These are phyloP conservation scores for Acanthamoeba divionensis DNA, from an alignment of 208 protist genomes.

Conservation along the genomic window DNA sequence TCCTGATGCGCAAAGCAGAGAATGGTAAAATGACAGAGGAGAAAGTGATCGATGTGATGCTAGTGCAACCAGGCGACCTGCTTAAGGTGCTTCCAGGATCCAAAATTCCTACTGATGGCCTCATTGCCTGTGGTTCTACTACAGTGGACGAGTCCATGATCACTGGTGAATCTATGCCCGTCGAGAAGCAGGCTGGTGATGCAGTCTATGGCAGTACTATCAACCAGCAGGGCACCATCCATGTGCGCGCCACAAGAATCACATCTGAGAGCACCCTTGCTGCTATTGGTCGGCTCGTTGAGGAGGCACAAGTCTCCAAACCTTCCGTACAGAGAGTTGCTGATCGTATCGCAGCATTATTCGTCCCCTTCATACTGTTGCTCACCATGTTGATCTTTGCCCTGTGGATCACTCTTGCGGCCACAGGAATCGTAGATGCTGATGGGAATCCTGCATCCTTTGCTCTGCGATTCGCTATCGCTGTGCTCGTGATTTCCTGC, in stretches of 20 bases:
- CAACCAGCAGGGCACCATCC: conserved; percentile 55
- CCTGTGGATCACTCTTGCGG: conserved; percentile 79
- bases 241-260: background rate
- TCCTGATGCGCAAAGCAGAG: conserved; percentile 33
- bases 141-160: conserved; percentile 93
- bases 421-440: background rate
- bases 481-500: conserved; percentile 92
- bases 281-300: conserved; percentile 90
- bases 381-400: conserved; percentile 89
- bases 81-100: conserved; percentile 87
- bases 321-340: conserved; percentile 90
- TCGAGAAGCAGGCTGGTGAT: background rate
- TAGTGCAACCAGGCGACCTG: conserved; percentile 74
- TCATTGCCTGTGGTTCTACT: conserved; percentile 81
- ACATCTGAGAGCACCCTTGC: background rate
- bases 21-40: conserved; percentile 55
- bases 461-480: background rate
- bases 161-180: conserved; percentile 87
- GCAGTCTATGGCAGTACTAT: conserved; percentile 70
- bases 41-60: conserved; percentile 67
- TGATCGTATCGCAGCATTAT: conserved; percentile 86
- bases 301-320: conserved; percentile 94
- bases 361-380: conserved; percentile 91
- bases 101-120: conserved; percentile 91
- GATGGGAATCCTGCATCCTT: background rate